A percentile compares a stretch with the other conserved stretches of the same genome.
Conservation (phyloP, 805 yeast genomes). For the Wickerhamomyces rabaulensis region DNA sequence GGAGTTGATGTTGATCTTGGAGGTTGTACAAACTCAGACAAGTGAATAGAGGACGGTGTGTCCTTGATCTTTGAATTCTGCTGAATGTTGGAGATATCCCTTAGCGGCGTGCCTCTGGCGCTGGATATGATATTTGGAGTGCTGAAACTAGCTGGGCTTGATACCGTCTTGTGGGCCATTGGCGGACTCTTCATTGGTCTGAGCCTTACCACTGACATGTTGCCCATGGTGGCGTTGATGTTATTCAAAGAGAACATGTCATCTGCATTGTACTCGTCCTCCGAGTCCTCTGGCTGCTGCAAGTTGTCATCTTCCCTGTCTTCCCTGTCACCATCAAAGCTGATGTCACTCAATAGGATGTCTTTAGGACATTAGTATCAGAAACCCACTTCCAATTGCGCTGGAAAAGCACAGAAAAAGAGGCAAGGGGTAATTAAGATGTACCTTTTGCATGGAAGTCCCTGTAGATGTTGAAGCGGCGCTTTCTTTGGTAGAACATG, state of each 20-base stretch:
- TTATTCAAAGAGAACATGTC: slow-evolving; percentile 14
- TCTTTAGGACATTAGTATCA: not conserved
- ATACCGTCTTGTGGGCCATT: not conserved
- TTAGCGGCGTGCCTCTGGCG: not conserved
- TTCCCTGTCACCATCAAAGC: slow-evolving; percentile 1
- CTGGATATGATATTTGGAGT: not conserved
- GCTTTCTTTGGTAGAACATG: slow-evolving; percentile 18
- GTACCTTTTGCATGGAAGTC: slow-evolving; percentile 19
- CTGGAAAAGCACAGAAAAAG: not conserved
- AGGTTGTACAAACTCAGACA: slow-evolving; percentile 23
- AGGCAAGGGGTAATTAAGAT: not conserved
- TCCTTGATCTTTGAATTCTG: not conserved
- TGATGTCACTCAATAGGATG: slow-evolving; percentile 8
- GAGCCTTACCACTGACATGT: not conserved
- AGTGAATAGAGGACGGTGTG: slow-evolving; percentile 19
- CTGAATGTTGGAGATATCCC: not conserved
- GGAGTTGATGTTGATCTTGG: slow-evolving; percentile 26
- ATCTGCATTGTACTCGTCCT: slow-evolving; percentile 1
- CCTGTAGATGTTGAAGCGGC: slow-evolving; percentile 18
- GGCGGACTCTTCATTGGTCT: not conserved
- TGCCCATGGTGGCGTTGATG: slow-evolving; percentile 2
- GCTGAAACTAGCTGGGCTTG: not conserved
- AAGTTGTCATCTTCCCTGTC: not conserved
- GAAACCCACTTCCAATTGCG: not conserved
- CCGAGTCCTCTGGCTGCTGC: not conserved